These are phyloP conservation scores for Darksidea phi DNA, from an alignment of 495 filamentous ascomycete species.

Conservation along the genomic window DNA sequence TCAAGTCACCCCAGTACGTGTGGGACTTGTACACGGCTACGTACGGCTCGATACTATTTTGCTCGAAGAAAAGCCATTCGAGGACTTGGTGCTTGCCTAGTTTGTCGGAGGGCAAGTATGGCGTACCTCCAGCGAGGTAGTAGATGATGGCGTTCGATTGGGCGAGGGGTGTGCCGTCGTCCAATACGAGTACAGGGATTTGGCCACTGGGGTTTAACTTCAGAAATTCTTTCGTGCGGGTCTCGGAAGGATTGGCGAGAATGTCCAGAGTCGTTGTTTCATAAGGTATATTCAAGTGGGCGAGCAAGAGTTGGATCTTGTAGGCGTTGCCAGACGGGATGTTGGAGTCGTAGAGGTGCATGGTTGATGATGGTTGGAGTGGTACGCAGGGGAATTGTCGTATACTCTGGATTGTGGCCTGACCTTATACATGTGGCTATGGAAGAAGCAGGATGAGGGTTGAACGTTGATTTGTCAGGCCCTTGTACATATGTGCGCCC, in stretches of 20 bases:
- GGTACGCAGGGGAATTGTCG: no score
- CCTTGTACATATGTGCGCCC: no score
- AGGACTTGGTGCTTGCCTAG: conserved; percentile 3
- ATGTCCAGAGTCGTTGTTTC: conserved; percentile 19
- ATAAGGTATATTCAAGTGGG: conserved; percentile 4
- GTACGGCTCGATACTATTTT: conserved; percentile 16
- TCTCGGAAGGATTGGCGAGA: not conserved
- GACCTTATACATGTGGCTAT: no score
- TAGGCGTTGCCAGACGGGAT: conserved; percentile 23
- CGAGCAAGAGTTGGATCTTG: conserved; percentile 14
- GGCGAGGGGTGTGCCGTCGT: conserved; percentile 16
- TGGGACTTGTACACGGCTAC: conserved; percentile 4
- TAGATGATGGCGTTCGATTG: conserved; percentile 18
- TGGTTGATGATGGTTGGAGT: not conserved
- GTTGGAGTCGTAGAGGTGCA: conserved; percentile 24
- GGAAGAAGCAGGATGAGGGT: no score
- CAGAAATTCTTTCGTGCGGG: conserved; percentile 8
- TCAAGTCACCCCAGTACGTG: conserved; percentile 6
- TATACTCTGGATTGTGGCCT: no score
- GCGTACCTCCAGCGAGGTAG: conserved; percentile 11
- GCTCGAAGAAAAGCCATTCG: conserved; percentile 24
- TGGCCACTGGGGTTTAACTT: conserved; percentile 15
- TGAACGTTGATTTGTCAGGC: no score
- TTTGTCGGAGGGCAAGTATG: not conserved
- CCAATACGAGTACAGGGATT: conserved; percentile 14